Base-by-base conservation (phyloP, 495 filamentous ascomycete species). In the Entonaema liquescens region DNA sequence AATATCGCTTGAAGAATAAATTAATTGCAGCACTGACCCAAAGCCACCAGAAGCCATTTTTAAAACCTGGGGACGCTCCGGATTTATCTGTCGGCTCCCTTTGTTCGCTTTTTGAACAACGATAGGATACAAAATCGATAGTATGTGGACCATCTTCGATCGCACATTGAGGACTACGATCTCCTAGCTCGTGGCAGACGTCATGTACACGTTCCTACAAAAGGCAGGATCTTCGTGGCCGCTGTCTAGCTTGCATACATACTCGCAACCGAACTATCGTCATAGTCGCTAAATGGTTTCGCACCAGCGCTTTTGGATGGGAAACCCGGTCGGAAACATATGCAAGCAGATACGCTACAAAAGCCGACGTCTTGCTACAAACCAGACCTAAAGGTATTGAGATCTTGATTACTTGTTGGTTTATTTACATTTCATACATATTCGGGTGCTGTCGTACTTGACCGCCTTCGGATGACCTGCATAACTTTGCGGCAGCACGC, bases 381-480 rank as follows among this genome's bases (percentile, higher is more conserved):
- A 38, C 28, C 33, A 71, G 61, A 58, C 54, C 26, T 29, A 28
- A 57, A 52, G 44, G 33, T 59, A 59, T 52, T 11, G 44, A 49
- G 49, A 68, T 68, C 64, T 60, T 44, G 55, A 68, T 72, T 62
- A 13, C 31, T 69, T 69, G 60, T 69, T 73, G 70, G 69, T 73
- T 72, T 53, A 25, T 53, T 53, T 53, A 69, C 65, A 66, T 69
- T 50, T 65, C 26, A 13, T 47, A 29, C 26, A 19, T 65, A 55
- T 42, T 60, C 42, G 52, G 70, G 65, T 40, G 31, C 54, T 58
- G 31, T 68, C 60, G 49, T 61, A 38, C 68, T 55, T 55, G 61
- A 73, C 70, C 70, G 70, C 61, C 53, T 66, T 26, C 42, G 31
- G 61, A 73, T 73, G 38, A 73, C 70, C 49, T 69, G 70, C 70